Conservation (phyloP, 257 asterid species). For the Rhazya stricta region DNA sequence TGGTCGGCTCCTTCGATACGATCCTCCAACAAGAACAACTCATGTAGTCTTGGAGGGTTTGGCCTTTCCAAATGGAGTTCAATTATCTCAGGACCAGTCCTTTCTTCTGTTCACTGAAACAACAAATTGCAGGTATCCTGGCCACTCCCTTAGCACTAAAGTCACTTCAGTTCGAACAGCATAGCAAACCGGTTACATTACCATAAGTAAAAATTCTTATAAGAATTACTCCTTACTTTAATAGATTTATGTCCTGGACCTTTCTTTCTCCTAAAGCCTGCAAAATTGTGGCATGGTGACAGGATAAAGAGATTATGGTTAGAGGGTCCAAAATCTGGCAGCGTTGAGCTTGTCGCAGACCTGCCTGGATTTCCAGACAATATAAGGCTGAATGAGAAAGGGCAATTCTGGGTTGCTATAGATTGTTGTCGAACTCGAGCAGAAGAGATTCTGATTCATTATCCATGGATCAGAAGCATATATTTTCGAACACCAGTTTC, state of each 20-base stretch:
- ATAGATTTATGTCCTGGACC: no score
- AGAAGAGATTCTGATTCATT: slow-evolving; percentile 51
- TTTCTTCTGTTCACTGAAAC: slow-evolving; percentile 80
- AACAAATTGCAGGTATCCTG: slow-evolving; percentile 71
- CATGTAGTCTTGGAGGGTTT: slow-evolving; percentile 67
- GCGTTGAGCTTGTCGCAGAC: slow-evolving; percentile 42
- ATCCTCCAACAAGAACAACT: slow-evolving; percentile 57
- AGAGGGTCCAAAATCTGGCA: slow-evolving; percentile 57
- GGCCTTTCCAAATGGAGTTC: slow-evolving; percentile 89
- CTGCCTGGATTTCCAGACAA: slow-evolving; percentile 93
- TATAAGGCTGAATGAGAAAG: slow-evolving; percentile 55
- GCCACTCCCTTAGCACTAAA: background rate
- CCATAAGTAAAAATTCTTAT: no score
- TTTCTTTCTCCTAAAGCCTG: background rate
- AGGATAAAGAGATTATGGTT: slow-evolving; percentile 69
- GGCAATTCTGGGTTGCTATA: slow-evolving; percentile 84
- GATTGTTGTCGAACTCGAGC: slow-evolving; percentile 76
- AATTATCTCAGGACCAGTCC: slow-evolving; percentile 71
- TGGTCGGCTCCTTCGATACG: slow-evolving; percentile 73
- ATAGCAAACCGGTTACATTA: no score
- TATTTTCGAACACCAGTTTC: slow-evolving; percentile 76
- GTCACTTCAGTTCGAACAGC: no score
- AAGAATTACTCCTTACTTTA: no score
- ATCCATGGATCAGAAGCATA: slow-evolving; percentile 69
- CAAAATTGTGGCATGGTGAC: background rate